Evolutionary conservation across 208 protist species (phyloP).

Genomic region (Trypanosoma cruzi): DNA sequence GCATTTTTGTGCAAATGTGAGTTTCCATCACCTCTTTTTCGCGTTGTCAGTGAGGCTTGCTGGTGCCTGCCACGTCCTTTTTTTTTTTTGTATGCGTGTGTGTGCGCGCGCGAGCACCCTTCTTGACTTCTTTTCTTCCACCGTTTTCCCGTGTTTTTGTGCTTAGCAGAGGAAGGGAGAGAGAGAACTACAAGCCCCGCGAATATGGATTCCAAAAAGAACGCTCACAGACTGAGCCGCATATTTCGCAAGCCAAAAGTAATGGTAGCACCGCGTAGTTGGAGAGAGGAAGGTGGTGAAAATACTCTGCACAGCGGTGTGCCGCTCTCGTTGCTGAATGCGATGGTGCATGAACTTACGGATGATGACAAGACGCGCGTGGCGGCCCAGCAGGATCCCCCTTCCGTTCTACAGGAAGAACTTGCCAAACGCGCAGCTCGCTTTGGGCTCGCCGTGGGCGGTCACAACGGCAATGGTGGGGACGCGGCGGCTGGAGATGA

Average conservation of each 20-base stretch:
- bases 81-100: constrained; percentile 2
- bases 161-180: constrained; percentile 2
- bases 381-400: constrained; percentile 54
- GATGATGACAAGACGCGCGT: constrained; percentile 62
- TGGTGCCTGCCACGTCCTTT: not conserved
- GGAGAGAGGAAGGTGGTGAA: constrained; percentile 33
- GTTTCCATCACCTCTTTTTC: no score
- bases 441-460: constrained; percentile 54
- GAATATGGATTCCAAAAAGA: constrained; percentile 43
- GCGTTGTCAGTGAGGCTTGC: no score
- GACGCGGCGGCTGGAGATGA: not conserved
- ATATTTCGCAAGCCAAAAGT: constrained; percentile 84
- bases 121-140: not conserved
- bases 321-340: constrained; percentile 34
- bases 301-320: constrained; percentile 33
- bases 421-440: constrained; percentile 68
- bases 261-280: constrained; percentile 56
- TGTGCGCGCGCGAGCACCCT: no score
- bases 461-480: not conserved
- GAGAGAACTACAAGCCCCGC: constrained; percentile 8
- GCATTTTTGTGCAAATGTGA: no score
- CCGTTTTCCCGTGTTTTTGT: not conserved
- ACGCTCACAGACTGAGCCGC: constrained; percentile 81
- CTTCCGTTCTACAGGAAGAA: constrained; percentile 59
- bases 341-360: constrained; percentile 48